Conservation (phyloP, 768 basidiomycete genomes). For the Tylopilus sp. region DNA sequence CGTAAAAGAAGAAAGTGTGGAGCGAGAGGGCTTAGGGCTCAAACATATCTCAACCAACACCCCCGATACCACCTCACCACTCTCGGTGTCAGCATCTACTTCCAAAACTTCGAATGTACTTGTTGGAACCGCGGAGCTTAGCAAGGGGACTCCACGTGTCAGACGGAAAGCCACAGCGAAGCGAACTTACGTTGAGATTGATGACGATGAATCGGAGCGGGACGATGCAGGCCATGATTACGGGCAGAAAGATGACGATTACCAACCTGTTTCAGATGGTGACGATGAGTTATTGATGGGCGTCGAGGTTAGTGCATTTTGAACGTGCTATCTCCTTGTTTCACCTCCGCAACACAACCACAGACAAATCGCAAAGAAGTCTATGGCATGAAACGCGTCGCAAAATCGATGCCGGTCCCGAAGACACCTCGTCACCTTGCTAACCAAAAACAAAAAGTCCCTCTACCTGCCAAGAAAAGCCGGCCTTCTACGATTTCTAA, state of each 20-base stretch:
- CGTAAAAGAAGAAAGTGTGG: slow-evolving; percentile 60
- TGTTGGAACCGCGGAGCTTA: neutral
- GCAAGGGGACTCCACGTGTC: slow-evolving; percentile 9
- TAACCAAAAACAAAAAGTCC: slow-evolving; percentile 24
- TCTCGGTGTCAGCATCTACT: slow-evolving; percentile 6
- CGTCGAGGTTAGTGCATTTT: slow-evolving; percentile 42
- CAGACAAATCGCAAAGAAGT: slow-evolving; percentile 43
- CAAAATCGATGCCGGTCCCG: slow-evolving; percentile 1
- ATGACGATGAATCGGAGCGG: slow-evolving; percentile 24
- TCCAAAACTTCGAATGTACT: slow-evolving; percentile 13
- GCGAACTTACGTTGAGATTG: slow-evolving; percentile 31
- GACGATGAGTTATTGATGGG: slow-evolving; percentile 64
- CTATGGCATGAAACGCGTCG: slow-evolving; percentile 29
- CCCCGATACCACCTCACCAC: slow-evolving; percentile 14
- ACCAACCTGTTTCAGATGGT: slow-evolving; percentile 35
- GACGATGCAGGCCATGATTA: slow-evolving; percentile 13
- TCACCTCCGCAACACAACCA: slow-evolving; percentile 1
- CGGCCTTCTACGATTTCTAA: slow-evolving; percentile 5
- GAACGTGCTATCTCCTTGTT: neutral
- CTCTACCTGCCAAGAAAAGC: slow-evolving; percentile 9
- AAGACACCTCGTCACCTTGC: slow-evolving; percentile 1
- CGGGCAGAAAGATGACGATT: slow-evolving; percentile 13
- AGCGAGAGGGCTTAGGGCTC: slow-evolving; percentile 30
- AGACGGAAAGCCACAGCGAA: slow-evolving; percentile 22
- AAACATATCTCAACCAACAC: slow-evolving; percentile 9